Conservation (phyloP, 176 grass and related monocot species). For the Chloris gayana region DNA sequence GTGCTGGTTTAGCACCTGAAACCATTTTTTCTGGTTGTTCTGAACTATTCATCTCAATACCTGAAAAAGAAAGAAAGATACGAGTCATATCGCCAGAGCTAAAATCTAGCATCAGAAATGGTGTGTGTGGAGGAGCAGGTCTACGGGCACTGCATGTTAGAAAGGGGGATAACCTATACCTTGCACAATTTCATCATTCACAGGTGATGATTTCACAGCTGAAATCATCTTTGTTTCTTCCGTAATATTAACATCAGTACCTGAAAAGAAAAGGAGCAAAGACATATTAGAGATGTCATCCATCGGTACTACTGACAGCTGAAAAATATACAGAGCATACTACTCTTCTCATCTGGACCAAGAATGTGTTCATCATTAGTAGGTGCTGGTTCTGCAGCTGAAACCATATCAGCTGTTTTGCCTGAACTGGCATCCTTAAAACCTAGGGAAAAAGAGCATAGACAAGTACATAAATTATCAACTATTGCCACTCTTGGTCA, state of each 20-base stretch:
- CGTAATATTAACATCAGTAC: background rate
- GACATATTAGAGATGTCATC: background rate
- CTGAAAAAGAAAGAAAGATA: background rate
- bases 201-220: constrained; percentile 1
- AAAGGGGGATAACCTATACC: constrained; percentile 34
- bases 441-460: background rate
- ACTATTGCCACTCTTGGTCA: background rate
- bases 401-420: background rate
- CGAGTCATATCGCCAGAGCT: background rate
- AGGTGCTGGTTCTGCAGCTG: background rate
- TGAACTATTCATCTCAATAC: constrained; percentile 1
- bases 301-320: background rate
- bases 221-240: constrained; percentile 14
- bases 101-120: background rate
- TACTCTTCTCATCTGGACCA: constrained; percentile 10
- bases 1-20: constrained; percentile 19
- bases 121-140: background rate
- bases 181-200: constrained; percentile 19
- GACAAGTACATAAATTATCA: background rate
- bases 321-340: background rate
- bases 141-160: background rate
- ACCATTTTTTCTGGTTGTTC: constrained; percentile 31
- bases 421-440: background rate
- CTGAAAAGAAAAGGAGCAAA: background rate
- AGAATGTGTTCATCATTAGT: background rate